These are phyloP conservation scores for Gossypium gossypioides DNA, from an alignment of 441 rosid genomes.

Conservation along the genomic window DNA sequence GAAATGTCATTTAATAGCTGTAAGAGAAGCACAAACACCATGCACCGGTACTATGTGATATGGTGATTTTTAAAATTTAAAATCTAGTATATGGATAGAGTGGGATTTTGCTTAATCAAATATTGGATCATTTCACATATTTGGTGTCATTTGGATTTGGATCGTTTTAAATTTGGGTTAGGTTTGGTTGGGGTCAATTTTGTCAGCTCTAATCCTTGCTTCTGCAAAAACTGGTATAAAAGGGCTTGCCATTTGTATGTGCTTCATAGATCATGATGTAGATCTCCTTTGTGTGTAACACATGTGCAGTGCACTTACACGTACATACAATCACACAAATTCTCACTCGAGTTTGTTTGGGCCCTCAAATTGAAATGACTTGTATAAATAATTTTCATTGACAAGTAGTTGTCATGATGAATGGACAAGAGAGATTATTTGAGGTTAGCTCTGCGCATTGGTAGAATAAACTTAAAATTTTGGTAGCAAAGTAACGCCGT, in stretches of 20 bases:
- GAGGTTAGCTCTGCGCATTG: not conserved
- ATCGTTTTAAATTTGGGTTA: too few species aligned
- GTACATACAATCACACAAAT: too few species aligned
- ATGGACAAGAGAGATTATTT: not conserved
- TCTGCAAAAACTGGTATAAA: not conserved
- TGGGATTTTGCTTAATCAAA: not conserved
- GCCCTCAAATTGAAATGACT: not conserved
- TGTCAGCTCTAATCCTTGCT: too few species aligned
- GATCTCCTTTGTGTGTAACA: too few species aligned
- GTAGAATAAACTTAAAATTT: not conserved
- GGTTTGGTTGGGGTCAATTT: too few species aligned
- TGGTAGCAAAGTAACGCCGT: slow-evolving; percentile 12
- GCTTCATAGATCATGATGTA: not conserved
- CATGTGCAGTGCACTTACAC: too few species aligned
- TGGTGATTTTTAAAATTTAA: not conserved
- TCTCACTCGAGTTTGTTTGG: too few species aligned
- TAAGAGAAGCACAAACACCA: not conserved
- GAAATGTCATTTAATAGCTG: not conserved
- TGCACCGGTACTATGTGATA: not conserved
- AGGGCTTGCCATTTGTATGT: not conserved
- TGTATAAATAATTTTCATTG: not conserved
- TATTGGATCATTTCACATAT: not conserved
- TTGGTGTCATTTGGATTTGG: not conserved
- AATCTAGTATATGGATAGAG: not conserved
- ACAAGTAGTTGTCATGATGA: not conserved